Evolutionary conservation across 225 moss, liverwort and hornwort species (phyloP), one percentile per base, ranked within the genome.

Genomic region (Rhytidiadelphus loreus): DNA sequence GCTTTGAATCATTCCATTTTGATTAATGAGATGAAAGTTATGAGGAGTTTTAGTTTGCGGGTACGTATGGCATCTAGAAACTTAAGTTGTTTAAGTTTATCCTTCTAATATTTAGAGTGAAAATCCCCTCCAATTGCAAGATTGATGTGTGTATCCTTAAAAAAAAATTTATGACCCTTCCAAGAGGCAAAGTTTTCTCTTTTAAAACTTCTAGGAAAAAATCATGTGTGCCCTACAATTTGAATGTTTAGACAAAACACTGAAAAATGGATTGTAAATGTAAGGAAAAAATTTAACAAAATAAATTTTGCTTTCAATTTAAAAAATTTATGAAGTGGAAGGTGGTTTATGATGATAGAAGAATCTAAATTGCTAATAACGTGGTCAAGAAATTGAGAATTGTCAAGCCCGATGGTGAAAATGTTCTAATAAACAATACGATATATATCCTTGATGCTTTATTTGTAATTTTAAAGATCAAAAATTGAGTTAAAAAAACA

Each of bases 121-220:
- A n/a, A n/a, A n/a, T n/a, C n/a, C n/a, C n/a, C 46, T 26, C 9
- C 3, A 71, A 43, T 71, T 71, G 9, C 9, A 43, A 43, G 26
- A 43, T 28, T 0, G 2, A 71, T 43, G 43, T 71, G 5, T 0
- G 0, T 16, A 71, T 43, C 5, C 5, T 71, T 43, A 9, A 9
- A 9, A 43, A 71, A 43, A 5, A 2, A 43, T 68, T n/a, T 7
- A n/a, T 25, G 5, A 5, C 25, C 14, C 14, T 69, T 14, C 14
- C 1, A 2, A 1, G 22, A 39, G 1, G 13, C 24, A 69, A 69
- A 24, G 24, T 69, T 39, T 24, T 25, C 1, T 69, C 13, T 24
- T 69, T 69, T 20, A 69, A 69, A 39, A 69, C 24, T 41, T 69
- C 2, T 69, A 8, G 69, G 13, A 69, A 39, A 68, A 13, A 23